Percentiles rank a stretch among this genome's conserved stretches.
phyloP scores from a whole-genome alignment of 2,329 filamentous ascomycete genomes.

The Diaporthe batatas region DNA sequence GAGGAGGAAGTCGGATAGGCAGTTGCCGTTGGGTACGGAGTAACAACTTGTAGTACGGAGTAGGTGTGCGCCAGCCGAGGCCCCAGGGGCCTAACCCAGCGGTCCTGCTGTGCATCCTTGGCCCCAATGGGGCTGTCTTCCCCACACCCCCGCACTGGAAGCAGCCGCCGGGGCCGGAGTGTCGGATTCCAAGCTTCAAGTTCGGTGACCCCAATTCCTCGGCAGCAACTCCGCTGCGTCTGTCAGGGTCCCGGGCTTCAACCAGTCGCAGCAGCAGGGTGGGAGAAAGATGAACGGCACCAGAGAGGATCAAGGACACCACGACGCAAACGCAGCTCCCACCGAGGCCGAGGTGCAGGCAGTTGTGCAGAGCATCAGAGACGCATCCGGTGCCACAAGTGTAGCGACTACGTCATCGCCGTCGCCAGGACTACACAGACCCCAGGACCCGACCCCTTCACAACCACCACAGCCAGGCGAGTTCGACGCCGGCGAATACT shows the following conservation, averaged over 20 bases:
- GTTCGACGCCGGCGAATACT: slow-evolving; percentile 63
- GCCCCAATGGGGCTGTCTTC: background rate
- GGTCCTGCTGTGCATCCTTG: background rate
- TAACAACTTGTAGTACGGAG: no score
- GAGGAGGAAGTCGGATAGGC: background rate
- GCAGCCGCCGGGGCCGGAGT: slow-evolving; percentile 19
- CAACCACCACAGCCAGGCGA: slow-evolving; percentile 31
- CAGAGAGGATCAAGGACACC: slow-evolving; percentile 17
- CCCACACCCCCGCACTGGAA: slow-evolving; percentile 14
- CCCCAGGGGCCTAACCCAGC: slow-evolving; percentile 23
- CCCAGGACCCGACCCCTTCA: slow-evolving; percentile 3
- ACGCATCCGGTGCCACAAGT: slow-evolving; percentile 40
- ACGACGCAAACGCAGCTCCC: slow-evolving; percentile 31
- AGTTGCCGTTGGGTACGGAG: no score
- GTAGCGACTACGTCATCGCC: slow-evolving; percentile 32
- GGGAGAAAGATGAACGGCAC: slow-evolving; percentile 33
- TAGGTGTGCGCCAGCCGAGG: background rate
- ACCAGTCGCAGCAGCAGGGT: background rate
- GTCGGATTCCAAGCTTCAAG: slow-evolving; percentile 19
- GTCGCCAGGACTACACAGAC: background rate
- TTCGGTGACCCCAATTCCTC: slow-evolving; percentile 26
- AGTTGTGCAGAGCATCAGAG: slow-evolving; percentile 45
- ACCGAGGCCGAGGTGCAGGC: slow-evolving; percentile 43
- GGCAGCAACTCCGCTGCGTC: slow-evolving; percentile 4
- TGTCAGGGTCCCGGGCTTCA: background rate